These are phyloP conservation scores for Debaryomyces tyrocola DNA, from an alignment of 805 yeast species.

Conservation along the genomic window DNA sequence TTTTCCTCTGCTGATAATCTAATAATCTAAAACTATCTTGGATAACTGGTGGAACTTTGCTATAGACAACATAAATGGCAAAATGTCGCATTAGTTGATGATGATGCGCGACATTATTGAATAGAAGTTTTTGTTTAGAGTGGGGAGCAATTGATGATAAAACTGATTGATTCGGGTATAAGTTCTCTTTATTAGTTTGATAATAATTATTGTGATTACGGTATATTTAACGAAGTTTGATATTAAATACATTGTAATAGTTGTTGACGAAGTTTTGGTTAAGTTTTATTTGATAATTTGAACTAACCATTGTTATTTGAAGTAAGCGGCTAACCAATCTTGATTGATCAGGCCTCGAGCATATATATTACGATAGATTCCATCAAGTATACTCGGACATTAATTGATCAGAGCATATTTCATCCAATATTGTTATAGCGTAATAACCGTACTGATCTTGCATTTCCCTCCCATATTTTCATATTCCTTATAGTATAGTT, in stretches of 20 bases:
- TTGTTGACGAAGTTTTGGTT: neutral
- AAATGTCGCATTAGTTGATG: constrained; percentile 1
- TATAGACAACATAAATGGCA: constrained; percentile 1
- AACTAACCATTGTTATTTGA: neutral
- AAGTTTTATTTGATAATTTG: neutral
- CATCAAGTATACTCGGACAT: too few species aligned
- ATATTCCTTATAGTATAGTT: too few species aligned
- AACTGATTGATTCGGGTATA: neutral
- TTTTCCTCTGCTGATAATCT: too few species aligned
- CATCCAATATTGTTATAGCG: too few species aligned
- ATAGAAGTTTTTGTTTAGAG: neutral
- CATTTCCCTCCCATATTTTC: too few species aligned
- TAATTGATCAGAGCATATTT: too few species aligned
- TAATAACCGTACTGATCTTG: too few species aligned
- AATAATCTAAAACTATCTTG: too few species aligned
- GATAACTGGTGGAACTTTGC: too few species aligned
- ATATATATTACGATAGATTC: too few species aligned
- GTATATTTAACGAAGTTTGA: neutral
- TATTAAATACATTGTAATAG: too few species aligned
- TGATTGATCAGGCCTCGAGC: neutral
- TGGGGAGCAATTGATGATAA: neutral
- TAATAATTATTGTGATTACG: neutral
- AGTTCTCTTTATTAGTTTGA: neutral
- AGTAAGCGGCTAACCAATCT: neutral
- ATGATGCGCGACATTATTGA: neutral